A percentile compares a stretch with the other conserved stretches of the same genome.
These are phyloP conservation scores for Pseudocercospora pini-densiflorae DNA, from an alignment of 2,329 filamentous ascomycete species.

Conservation along the genomic window DNA sequence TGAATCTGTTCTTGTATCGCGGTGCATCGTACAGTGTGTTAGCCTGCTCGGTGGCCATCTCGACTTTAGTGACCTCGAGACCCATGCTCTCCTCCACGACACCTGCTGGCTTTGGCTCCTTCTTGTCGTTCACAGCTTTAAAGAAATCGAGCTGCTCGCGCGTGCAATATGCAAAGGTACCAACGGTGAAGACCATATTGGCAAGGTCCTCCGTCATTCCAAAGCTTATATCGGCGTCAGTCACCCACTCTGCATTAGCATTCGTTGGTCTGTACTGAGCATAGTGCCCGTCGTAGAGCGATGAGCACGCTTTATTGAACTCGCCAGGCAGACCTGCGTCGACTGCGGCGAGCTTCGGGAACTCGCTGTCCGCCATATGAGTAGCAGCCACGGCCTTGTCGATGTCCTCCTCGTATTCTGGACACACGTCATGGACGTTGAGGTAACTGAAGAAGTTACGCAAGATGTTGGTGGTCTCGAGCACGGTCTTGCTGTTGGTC, in stretches of 20 bases:
- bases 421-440: constrained; percentile 81
- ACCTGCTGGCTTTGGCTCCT: constrained; percentile 44
- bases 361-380: constrained; percentile 67
- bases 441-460: constrained; percentile 90
- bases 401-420: constrained; percentile 74
- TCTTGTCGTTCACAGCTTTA: constrained; percentile 19
- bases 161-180: constrained; percentile 52
- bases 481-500: constrained; percentile 57
- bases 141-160: constrained; percentile 33
- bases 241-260: constrained; percentile 35
- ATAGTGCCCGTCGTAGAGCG: constrained; percentile 65
- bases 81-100: constrained; percentile 56
- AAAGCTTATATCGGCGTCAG: constrained; percentile 21
- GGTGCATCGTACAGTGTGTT: constrained; percentile 54
- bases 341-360: constrained; percentile 63
- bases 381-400: constrained; percentile 69
- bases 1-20: constrained; percentile 44
- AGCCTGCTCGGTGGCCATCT: constrained; percentile 50
- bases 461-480: constrained; percentile 69
- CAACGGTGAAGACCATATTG: constrained; percentile 51
- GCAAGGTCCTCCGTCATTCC: neutral
- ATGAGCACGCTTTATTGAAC: constrained; percentile 78
- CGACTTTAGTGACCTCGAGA: constrained; percentile 64
- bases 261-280: constrained; percentile 26
- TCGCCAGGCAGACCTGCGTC: constrained; percentile 67